Conservation (phyloP, 1,284 basidiomycete species). For the Ustilago shanxiensis region DNA sequence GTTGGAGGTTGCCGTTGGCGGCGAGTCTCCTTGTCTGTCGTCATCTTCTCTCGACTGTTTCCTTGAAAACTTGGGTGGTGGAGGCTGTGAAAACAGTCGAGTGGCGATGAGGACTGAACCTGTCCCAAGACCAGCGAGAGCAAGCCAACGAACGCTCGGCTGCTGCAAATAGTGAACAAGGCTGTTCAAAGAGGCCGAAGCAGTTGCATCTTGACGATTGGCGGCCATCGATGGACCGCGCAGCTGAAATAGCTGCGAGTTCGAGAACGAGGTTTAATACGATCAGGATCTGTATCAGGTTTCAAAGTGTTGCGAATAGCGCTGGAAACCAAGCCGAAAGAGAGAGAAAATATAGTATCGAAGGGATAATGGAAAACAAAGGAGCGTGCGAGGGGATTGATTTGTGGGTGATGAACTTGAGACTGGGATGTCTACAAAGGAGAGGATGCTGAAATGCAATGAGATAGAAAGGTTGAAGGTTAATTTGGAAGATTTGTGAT, state of each 20-base stretch:
- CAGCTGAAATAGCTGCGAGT: not conserved
- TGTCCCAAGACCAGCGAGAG: constrained; percentile 38
- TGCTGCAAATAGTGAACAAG: constrained; percentile 29
- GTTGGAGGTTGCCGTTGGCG: constrained; percentile 15
- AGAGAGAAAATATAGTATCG: not conserved
- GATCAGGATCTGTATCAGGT: not conserved
- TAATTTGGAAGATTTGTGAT: not conserved
- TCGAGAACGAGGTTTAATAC: not conserved
- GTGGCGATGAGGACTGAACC: constrained; percentile 30
- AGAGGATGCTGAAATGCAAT: not conserved
- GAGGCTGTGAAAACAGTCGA: constrained; percentile 10
- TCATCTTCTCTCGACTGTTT: constrained; percentile 5
- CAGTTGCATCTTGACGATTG: constrained; percentile 32
- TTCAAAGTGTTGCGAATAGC: not conserved
- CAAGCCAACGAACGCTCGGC: constrained; percentile 33
- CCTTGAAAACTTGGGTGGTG: not conserved
- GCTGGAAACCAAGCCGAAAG: not conserved
- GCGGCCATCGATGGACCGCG: constrained; percentile 24
- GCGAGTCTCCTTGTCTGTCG: constrained; percentile 9
- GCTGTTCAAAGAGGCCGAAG: constrained; percentile 29
- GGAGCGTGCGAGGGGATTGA: not conserved
- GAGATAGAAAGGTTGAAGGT: not conserved
- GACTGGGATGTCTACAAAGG: not conserved
- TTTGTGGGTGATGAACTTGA: not conserved
- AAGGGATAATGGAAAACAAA: not conserved